These are phyloP conservation scores for Tetradesmus lagerheimii DNA, from an alignment of 139 green algal genomes.

Conservation along the genomic window DNA sequence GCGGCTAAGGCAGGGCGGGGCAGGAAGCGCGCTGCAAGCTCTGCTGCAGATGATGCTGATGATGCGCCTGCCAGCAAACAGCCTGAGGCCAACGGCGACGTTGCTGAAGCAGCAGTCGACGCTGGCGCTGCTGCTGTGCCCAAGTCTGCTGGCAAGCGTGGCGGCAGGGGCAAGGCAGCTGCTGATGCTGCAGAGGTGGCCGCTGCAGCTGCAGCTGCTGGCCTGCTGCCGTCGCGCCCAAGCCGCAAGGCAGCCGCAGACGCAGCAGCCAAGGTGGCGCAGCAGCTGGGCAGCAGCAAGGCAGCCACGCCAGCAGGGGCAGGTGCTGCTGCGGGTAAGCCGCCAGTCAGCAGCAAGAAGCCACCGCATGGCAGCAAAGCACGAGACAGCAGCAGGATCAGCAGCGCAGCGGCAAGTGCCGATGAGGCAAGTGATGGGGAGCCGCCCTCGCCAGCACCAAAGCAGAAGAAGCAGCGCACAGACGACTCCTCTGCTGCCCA, in stretches of 20 bases:
- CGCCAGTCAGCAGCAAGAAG: neutral
- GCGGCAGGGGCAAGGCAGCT: neutral
- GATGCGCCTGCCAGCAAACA: neutral
- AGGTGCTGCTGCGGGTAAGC: neutral
- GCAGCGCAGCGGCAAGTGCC: neutral
- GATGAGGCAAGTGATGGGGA: neutral
- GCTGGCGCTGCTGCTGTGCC: neutral
- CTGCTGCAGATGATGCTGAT: neutral
- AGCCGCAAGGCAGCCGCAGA: slow-evolving; percentile 28
- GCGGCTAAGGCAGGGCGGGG: neutral
- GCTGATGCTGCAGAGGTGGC: neutral
- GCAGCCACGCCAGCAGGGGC: neutral
- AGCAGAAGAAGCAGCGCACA: neutral
- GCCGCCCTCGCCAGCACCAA: neutral
- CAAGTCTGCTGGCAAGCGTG: neutral
- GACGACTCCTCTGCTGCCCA: neutral
- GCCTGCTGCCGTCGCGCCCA: neutral
- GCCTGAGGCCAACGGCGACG: neutral
- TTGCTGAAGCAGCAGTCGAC: neutral
- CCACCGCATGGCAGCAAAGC: neutral
- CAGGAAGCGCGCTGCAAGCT: neutral
- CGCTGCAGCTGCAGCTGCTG: neutral
- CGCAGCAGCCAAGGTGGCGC: slow-evolving; percentile 20
- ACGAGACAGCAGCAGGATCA: slow-evolving; percentile 8
- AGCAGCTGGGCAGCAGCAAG: slow-evolving; percentile 26